Base-by-base conservation (phyloP, 768 basidiomycete species). In the Hebeloma cylindrosporum region DNA sequence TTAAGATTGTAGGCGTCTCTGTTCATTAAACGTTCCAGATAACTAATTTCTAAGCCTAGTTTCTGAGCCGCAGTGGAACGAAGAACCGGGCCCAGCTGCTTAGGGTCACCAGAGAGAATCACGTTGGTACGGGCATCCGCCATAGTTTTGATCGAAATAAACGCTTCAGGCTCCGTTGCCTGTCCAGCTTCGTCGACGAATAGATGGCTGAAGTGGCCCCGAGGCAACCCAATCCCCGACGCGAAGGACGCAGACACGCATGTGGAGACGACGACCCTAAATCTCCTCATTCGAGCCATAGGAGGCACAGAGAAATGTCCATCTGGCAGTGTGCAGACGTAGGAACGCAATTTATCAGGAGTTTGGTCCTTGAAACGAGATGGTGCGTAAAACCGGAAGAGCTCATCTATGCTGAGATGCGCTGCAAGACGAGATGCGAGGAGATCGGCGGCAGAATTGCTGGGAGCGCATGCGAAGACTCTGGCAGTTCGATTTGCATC, bases 171-270 rank as follows among this genome's bases (percentile, higher is more conserved):
- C 58, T 88, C 85, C 0, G 79, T 81, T 2, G 83, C 82, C 53
- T 88, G 84, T 0, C 82, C 84, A 0, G 83, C 84, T 57, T 88
- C 84, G 51, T 88, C 84, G 7, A 84, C 62, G 56, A 87, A 82
- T 10, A 88, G 79, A 48, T 87, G 82, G 7, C 68, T 73, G 58
- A 79, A 88, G 58, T 85, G 78, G 0, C 85, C 84, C 1, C 73
- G 66, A 0, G 72, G 63, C 32, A 86, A 67, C 0, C 83, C 83
- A 28, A 84, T 69, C 1, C 77, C 77, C 18, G 71, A 69, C 1
- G 71, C 66, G 29, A 82, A 72, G 2, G 78, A 77, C 0, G 81
- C 78, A 0, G 85, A 83, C 6, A 80, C 70, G 37, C 84, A 85
- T 0, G 84, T 88, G 1, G 78, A 67, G 6, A 87, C 75, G n/a